phyloP scores from a whole-genome alignment of 2,329 filamentous ascomycete species.

The Claviceps pusilla region DNA sequence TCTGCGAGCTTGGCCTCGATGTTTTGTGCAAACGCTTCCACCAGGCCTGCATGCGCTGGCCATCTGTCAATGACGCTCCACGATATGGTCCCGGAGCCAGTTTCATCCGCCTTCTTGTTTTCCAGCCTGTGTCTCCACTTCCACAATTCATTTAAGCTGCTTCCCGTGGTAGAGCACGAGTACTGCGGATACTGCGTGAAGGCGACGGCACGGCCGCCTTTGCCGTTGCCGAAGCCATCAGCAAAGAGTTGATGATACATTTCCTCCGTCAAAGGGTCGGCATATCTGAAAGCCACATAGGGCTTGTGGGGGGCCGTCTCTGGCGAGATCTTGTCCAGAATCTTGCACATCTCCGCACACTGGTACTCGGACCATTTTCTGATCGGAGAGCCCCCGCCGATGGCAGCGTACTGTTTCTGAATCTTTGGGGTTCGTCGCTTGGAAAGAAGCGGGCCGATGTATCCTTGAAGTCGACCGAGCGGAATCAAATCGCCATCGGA shows the following conservation, averaged over 20 bases:
- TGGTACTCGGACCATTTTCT: slow-evolving; percentile 97
- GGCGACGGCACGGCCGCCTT: slow-evolving; percentile 82
- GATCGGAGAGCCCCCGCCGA: slow-evolving; percentile 95
- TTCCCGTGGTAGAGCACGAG: slow-evolving; percentile 92
- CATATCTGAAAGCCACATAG: slow-evolving; percentile 94
- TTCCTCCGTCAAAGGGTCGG: slow-evolving; percentile 81
- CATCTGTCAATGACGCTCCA: slow-evolving; percentile 98
- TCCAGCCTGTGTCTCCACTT: slow-evolving; percentile 87
- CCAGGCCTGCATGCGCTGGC: slow-evolving; percentile 79
- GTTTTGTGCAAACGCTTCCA: slow-evolving; percentile 84
- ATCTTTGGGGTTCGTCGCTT: slow-evolving; percentile 87
- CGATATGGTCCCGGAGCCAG: slow-evolving; percentile 53
- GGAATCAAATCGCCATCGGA: slow-evolving; percentile 90
- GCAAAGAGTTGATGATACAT: slow-evolving; percentile 73
- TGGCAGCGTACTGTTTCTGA: slow-evolving; percentile 83
- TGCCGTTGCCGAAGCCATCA: slow-evolving; percentile 82
- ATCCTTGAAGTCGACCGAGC: slow-evolving; percentile 79
- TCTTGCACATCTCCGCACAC: slow-evolving; percentile 89
- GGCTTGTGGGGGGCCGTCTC: slow-evolving; percentile 93
- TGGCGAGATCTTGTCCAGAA: slow-evolving; percentile 78
- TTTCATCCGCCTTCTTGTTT: slow-evolving; percentile 47
- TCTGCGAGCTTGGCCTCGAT: slow-evolving; percentile 73
- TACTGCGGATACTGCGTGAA: slow-evolving; percentile 99
- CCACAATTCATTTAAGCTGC: slow-evolving; percentile 93
- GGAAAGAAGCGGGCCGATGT: slow-evolving; percentile 79